A percentile compares a stretch with the other conserved stretches of the same genome.
Evolutionary conservation across 2,329 filamentous ascomycete species (phyloP).

Genomic region (Graphiopsis chlorocephala): DNA sequence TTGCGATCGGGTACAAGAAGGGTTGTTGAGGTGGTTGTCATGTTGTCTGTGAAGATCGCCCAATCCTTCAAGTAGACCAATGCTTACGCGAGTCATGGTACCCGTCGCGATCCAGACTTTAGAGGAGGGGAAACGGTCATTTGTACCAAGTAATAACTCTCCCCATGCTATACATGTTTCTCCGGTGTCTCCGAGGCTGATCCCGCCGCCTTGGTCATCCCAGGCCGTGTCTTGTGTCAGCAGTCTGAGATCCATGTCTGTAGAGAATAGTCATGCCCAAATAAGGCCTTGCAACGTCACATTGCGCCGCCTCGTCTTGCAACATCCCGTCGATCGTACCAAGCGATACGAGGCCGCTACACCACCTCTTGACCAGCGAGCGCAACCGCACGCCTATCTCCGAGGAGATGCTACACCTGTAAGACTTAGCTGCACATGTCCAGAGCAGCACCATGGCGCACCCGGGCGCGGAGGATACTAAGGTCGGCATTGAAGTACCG

Average conservation of each 20-base stretch:
- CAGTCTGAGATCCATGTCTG: background rate
- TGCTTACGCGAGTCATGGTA: background rate
- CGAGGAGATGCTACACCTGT: constrained; percentile 11
- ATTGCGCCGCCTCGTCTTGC: background rate
- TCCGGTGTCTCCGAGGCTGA: background rate
- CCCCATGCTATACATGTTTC: background rate
- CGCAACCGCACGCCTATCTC: background rate
- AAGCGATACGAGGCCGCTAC: background rate
- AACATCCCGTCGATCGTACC: background rate
- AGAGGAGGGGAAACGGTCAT: background rate
- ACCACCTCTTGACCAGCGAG: background rate
- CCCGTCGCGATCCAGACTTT: background rate
- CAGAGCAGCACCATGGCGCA: constrained; percentile 9
- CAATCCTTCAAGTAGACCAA: background rate
- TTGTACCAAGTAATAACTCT: background rate
- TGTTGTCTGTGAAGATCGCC: background rate
- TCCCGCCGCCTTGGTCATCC: background rate
- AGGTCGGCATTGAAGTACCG: background rate
- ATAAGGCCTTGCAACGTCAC: background rate
- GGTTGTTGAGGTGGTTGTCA: background rate
- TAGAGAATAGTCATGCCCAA: background rate
- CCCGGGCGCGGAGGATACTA: constrained; percentile 2
- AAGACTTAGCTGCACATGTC: background rate
- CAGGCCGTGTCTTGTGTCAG: background rate
- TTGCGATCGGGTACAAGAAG: background rate